A percentile compares a stretch with the other conserved stretches of the same genome.
phyloP scores from a whole-genome alignment of 2,329 filamentous ascomycete species.

The Sodiomyces alkalinus region DNA sequence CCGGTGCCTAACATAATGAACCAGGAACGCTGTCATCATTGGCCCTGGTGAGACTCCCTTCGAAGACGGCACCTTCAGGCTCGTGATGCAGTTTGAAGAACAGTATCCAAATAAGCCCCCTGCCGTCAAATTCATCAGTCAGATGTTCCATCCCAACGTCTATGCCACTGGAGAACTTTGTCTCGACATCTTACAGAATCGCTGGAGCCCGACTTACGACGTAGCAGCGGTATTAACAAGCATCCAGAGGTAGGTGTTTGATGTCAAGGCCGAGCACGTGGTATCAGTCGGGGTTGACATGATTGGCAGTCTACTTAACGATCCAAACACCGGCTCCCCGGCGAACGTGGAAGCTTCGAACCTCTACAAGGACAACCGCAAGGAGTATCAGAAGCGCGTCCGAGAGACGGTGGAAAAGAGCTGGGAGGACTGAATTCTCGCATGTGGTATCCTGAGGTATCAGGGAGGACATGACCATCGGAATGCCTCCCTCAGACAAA shows the following conservation, averaged over 20 bases:
- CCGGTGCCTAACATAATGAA: slow-evolving; percentile 3
- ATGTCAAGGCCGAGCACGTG: no score
- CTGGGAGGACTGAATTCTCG: slow-evolving; percentile 98
- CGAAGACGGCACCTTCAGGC: slow-evolving; percentile 91
- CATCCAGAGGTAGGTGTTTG: slow-evolving; percentile 73
- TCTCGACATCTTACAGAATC: slow-evolving; percentile 90
- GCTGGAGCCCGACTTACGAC: slow-evolving; percentile 98
- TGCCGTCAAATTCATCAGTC: slow-evolving; percentile 93
- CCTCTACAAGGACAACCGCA: slow-evolving; percentile 93
- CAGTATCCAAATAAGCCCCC: slow-evolving; percentile 98
- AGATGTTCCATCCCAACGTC: slow-evolving; percentile 99
- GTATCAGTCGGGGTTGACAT: no score
- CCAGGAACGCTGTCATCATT: slow-evolving; percentile 96
- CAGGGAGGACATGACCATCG: no score
- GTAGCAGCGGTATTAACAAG: slow-evolving; percentile 94
- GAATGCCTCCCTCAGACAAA: no score
- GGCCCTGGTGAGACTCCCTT: slow-evolving; percentile 94
- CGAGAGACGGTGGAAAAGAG: slow-evolving; percentile 97
- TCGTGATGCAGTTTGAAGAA: slow-evolving; percentile 98
- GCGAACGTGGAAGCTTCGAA: slow-evolving; percentile 98
- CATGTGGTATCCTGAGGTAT: no score
- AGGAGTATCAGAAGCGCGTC: slow-evolving; percentile 91
- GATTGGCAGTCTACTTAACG: slow-evolving; percentile 88
- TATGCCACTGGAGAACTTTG: slow-evolving; percentile 95
- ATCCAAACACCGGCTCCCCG: slow-evolving; percentile 95